Conservation (phyloP, 306 rosid species). For the Arachis hypogaea region DNA sequence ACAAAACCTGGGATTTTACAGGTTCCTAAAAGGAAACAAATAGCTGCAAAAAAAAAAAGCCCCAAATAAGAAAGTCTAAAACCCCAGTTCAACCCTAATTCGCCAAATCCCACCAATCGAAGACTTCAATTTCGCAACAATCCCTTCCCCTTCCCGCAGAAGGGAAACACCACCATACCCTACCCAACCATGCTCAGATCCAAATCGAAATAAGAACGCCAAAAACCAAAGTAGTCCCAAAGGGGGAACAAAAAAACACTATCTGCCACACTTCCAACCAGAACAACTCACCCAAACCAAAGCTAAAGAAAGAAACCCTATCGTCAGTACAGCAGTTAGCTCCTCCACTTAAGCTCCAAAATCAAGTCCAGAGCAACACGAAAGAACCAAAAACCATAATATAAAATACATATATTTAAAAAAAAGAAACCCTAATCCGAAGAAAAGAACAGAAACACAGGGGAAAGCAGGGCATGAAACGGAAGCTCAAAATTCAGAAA, state of each 20-base stretch:
- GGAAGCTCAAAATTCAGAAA: too few relatives aligned
- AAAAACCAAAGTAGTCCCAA: background rate
- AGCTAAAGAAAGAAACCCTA: conserved; percentile 1
- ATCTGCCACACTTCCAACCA: conserved; percentile 7
- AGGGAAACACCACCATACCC: background rate
- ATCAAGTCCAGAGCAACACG: conserved; percentile 12
- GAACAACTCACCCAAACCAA: conserved; percentile 12
- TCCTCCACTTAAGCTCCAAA: conserved; percentile 30
- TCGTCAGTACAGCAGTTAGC: background rate
- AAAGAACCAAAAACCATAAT: background rate
- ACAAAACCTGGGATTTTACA: background rate
- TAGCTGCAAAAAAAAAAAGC: background rate
- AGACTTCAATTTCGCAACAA: conserved; percentile 21
- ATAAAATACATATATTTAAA: too few relatives aligned
- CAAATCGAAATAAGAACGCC: background rate
- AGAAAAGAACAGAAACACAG: background rate
- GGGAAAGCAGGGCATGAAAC: background rate
- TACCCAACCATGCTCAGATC: conserved; percentile 31
- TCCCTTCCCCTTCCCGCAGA: too few relatives aligned
- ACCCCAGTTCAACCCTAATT: conserved; percentile 33
- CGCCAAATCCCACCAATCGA: background rate
- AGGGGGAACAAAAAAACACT: background rate
- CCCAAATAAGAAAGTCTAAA: conserved; percentile 18
- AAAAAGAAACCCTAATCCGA: conserved; percentile 58
- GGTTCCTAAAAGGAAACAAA: background rate